A percentile compares a stretch with the other conserved stretches of the same genome.
Conservation (phyloP, 2,329 filamentous ascomycete genomes). For the Alternaria tenuissima region DNA sequence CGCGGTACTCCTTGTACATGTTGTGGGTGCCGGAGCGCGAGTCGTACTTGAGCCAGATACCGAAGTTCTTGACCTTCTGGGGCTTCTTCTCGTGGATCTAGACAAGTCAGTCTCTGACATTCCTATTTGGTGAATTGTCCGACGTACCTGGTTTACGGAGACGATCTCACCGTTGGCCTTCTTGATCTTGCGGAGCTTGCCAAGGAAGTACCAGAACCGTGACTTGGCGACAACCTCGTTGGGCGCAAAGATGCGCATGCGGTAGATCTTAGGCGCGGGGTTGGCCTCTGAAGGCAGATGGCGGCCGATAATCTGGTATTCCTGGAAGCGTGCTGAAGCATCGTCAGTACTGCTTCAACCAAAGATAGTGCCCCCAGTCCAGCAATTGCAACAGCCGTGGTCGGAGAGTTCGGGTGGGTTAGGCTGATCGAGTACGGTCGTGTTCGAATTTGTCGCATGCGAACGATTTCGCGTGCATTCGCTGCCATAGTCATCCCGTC, state of each 20-base stretch:
- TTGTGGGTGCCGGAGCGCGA: slow-evolving; percentile 99
- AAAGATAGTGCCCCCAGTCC: slow-evolving; percentile 14
- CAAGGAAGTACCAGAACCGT: slow-evolving; percentile 99
- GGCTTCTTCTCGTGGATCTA: slow-evolving; percentile 99
- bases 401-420: background rate
- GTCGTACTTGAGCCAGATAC: slow-evolving; percentile 99
- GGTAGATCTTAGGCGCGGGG: slow-evolving; percentile 98
- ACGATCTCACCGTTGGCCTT: slow-evolving; percentile 99
- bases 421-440: background rate
- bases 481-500: background rate
- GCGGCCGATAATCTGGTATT: slow-evolving; percentile 99
- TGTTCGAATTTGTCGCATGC: slow-evolving; percentile 5
- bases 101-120: slow-evolving; percentile 22
- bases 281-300: slow-evolving; percentile 98
- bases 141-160: slow-evolving; percentile 89
- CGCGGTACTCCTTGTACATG: slow-evolving; percentile 99
- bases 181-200: slow-evolving; percentile 99
- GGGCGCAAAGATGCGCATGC: slow-evolving; percentile 99
- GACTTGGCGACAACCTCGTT: slow-evolving; percentile 99
- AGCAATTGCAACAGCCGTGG: slow-evolving; percentile 41
- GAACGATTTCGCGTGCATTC: slow-evolving; percentile 3
- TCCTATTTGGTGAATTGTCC: background rate
- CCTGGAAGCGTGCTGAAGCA: slow-evolving; percentile 91
- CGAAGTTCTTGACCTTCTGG: slow-evolving; percentile 99
- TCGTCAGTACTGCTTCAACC: slow-evolving; percentile 39